A percentile compares a stretch with the other conserved stretches of the same genome.
Evolutionary conservation across 1,284 basidiomycete species (phyloP).

Genomic region (Tilletia setariae): DNA sequence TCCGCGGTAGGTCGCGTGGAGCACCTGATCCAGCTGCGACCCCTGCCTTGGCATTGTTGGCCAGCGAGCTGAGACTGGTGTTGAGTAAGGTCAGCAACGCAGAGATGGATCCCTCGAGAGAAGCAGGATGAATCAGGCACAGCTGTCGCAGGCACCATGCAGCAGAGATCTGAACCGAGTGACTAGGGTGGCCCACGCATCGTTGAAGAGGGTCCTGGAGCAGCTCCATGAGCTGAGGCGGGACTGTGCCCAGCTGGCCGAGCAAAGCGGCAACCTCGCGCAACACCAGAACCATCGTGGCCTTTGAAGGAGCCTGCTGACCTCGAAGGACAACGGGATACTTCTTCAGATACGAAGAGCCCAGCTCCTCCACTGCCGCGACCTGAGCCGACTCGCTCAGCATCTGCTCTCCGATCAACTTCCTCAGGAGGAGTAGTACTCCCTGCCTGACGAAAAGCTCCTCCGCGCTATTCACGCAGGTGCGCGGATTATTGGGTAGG

Average conservation of each 20-base stretch:
- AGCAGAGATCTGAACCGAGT: constrained; percentile 78
- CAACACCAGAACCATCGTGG: constrained; percentile 72
- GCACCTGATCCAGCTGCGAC: constrained; percentile 22
- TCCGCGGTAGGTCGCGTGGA: constrained; percentile 68
- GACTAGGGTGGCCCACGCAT: constrained; percentile 79
- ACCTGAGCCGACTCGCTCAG: constrained; percentile 86
- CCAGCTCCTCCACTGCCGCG: constrained; percentile 79
- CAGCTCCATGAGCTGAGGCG: constrained; percentile 82
- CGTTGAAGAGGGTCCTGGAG: constrained; percentile 80
- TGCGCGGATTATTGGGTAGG: constrained; percentile 58
- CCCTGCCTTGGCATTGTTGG: constrained; percentile 26
- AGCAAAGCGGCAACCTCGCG: constrained; percentile 80
- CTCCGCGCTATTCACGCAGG: constrained; percentile 58
- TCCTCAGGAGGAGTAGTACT: constrained; percentile 73
- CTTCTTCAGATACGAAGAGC: constrained; percentile 74
- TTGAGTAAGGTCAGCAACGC: constrained; percentile 73
- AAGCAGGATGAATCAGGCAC: constrained; percentile 80
- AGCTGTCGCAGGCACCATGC: constrained; percentile 85
- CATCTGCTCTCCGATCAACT: constrained; percentile 81
- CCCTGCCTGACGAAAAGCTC: constrained; percentile 69
- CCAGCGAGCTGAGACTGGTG: constrained; percentile 66
- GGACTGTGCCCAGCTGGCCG: constrained; percentile 85
- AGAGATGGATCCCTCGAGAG: constrained; percentile 74
- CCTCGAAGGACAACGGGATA: constrained; percentile 92
- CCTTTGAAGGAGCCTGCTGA: constrained; percentile 68